Percentiles rank a stretch among this genome's conserved stretches.
Evolutionary conservation across 2,329 filamentous ascomycete genomes (phyloP).

Genomic region (Alternaria burnsii): DNA sequence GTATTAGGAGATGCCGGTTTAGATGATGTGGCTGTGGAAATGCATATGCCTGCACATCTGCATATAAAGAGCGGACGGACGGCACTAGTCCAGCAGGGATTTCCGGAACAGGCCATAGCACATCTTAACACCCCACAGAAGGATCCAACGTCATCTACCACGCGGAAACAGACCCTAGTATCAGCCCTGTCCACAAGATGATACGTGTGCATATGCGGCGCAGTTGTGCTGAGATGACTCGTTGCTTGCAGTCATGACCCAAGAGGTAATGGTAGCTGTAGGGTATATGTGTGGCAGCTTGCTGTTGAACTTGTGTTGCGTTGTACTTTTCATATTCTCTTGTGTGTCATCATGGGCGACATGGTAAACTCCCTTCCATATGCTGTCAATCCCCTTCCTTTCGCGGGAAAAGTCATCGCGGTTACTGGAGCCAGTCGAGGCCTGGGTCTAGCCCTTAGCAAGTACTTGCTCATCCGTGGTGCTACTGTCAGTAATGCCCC

Average conservation of each 20-base stretch:
- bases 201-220: not conserved
- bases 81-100: not conserved
- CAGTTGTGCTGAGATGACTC: not conserved
- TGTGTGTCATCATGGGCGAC: not conserved
- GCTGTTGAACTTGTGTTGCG: not conserved
- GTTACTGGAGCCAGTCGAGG: conserved; percentile 8
- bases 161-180: not conserved
- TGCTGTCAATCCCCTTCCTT: conserved; percentile 8
- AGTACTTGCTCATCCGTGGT: conserved; percentile 7
- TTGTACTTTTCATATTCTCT: not conserved
- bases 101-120: not conserved
- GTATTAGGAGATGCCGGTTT: not conserved
- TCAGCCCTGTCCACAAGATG: not conserved
- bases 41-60: not conserved
- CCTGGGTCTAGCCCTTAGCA: conserved; percentile 4
- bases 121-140: not conserved
- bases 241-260: not conserved
- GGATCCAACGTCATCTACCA: not conserved
- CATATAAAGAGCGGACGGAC: not conserved
- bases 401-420: conserved; percentile 3
- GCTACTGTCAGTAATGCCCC: not conserved
- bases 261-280: not conserved
- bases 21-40: not conserved
- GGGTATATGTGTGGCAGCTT: not conserved
- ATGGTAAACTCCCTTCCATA: not conserved